Conservation (phyloP, 495 filamentous ascomycete species). For the Aspergillus funiculosus region DNA sequence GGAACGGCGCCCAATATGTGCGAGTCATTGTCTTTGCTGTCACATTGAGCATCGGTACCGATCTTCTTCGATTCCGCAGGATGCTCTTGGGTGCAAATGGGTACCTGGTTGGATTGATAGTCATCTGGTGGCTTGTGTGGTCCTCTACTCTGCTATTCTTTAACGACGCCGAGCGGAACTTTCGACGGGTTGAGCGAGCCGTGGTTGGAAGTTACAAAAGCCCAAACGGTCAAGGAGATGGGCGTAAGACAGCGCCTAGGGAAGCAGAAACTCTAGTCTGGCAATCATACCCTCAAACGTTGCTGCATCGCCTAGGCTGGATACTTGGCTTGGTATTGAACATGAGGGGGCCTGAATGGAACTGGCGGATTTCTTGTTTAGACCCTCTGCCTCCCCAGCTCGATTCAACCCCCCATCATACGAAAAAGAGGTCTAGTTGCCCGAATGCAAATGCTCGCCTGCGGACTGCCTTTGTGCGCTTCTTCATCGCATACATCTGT, state of each 20-base stretch:
- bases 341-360: slow-evolving; percentile 75
- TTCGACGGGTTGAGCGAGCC: slow-evolving; percentile 54
- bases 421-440: slow-evolving; percentile 7
- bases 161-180: slow-evolving; percentile 59
- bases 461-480: slow-evolving; percentile 36
- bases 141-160: slow-evolving; percentile 54
- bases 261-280: slow-evolving; percentile 41
- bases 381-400: slow-evolving; percentile 53
- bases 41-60: slow-evolving; percentile 40
- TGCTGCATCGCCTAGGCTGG: slow-evolving; percentile 66
- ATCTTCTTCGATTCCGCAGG: slow-evolving; percentile 37
- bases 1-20: slow-evolving; percentile 21
- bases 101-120: slow-evolving; percentile 63
- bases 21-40: slow-evolving; percentile 52
- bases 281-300: slow-evolving; percentile 63
- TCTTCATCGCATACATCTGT: slow-evolving; percentile 52
- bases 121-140: slow-evolving; percentile 64
- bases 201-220: not conserved
- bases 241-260: not conserved
- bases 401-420: slow-evolving; percentile 13
- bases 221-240: not conserved
- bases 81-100: slow-evolving; percentile 54
- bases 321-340: slow-evolving; percentile 59
- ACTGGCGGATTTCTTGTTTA: slow-evolving; percentile 57
- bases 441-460: slow-evolving; percentile 42